phyloP scores from a whole-genome alignment of 768 basidiomycete species.

The Leucocoprinus leucothites region DNA sequence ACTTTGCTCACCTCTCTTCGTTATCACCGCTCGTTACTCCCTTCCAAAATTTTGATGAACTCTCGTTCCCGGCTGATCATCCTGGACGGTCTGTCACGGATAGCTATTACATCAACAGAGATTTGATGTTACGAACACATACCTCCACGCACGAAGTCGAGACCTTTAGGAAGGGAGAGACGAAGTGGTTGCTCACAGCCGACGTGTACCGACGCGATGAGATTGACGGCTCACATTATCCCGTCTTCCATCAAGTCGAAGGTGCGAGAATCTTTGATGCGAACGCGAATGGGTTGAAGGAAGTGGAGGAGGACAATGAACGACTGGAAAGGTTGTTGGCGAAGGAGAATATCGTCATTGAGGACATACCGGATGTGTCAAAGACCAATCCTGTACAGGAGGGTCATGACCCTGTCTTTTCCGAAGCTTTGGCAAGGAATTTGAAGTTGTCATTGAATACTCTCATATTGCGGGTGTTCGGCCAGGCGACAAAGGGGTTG shows the following conservation, averaged over 20 bases:
- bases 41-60: slow-evolving; percentile 92
- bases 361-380: slow-evolving; percentile 77
- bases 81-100: slow-evolving; percentile 89
- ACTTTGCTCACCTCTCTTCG: slow-evolving; percentile 70
- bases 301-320: slow-evolving; percentile 71
- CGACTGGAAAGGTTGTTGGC: slow-evolving; percentile 57
- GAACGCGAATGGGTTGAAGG: slow-evolving; percentile 51
- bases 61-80: slow-evolving; percentile 91
- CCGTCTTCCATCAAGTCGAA: slow-evolving; percentile 98
- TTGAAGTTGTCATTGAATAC: slow-evolving; percentile 89
- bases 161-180: slow-evolving; percentile 71
- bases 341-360: slow-evolving; percentile 76
- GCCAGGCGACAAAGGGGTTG: slow-evolving; percentile 39
- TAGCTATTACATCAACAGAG: slow-evolving; percentile 92
- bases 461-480: slow-evolving; percentile 81
- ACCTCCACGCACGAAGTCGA: slow-evolving; percentile 99
- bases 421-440: slow-evolving; percentile 76
- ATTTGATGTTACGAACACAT: slow-evolving; percentile 93
- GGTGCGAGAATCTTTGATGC: slow-evolving; percentile 81
- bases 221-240: slow-evolving; percentile 95
- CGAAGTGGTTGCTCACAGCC: slow-evolving; percentile 88
- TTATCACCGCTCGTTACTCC: slow-evolving; percentile 89
- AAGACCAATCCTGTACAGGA: slow-evolving; percentile 78
- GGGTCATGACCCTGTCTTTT: slow-evolving; percentile 69
- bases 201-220: slow-evolving; percentile 99